Base-by-base conservation (phyloP, 2,329 filamentous ascomycete species). In the Fusarium devonianum region DNA sequence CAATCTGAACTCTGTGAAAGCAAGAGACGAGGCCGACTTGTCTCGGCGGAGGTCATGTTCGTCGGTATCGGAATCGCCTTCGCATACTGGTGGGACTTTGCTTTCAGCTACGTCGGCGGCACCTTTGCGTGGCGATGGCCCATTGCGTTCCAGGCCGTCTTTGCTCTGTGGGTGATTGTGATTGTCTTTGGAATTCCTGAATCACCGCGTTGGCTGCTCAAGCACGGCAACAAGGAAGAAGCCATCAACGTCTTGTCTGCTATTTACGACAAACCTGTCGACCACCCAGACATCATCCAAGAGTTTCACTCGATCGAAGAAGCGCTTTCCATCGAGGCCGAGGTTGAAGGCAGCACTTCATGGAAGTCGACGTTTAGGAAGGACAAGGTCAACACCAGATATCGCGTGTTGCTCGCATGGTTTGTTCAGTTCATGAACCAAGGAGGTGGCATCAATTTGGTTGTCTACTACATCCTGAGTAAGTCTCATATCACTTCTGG, bases 11-110 rank as follows among this genome's bases (percentile, higher is more conserved):
- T 75, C 0, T 79, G 77, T 18, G 75, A 73, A 13, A 70, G 75
- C 4, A 74, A 79, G 54, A 76, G 78, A 50, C 69, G 78, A 41
- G 78, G 78, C 4, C 77, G 78, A 47, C 69, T 80, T 28, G 77
- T 82, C 47, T 78, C 79, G 70, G 73, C 79, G 36, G 78, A 68
- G 3, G 62, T 72, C 11, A 62, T 71, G 11, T 72, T 73, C 16
- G 68, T 75, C 22, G 70, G 73, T 14, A 64, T 73, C 17, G 72
- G 71, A 1, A 67, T 73, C 16, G 67, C 70, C 13, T 63, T 70
- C 33, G 67, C 67, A 4, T 65, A 81, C 68, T 79, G 49, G 76
- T 80, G 59, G 37, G 61, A 65, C 22, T 65, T 60, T n/a, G 71
- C 70, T 6, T 67, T 70, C 13, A 68, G 65, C 11, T 72, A 63